phyloP scores from a whole-genome alignment of 2,329 filamentous ascomycete genomes.

The Leptographium galeiforme region DNA sequence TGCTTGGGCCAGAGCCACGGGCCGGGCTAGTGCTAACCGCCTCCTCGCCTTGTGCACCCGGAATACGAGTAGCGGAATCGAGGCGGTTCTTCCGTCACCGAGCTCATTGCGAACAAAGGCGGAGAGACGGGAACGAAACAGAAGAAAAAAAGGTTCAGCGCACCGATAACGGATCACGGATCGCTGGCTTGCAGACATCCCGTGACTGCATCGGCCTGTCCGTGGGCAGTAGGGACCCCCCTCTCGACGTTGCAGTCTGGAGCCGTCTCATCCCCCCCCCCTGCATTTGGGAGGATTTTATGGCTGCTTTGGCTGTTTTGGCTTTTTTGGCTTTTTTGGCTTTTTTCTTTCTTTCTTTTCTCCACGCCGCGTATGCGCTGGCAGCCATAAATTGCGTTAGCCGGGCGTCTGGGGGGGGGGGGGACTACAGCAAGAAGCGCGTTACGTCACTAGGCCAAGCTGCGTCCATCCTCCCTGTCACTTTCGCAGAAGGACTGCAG shows the following conservation, averaged over 20 bases:
- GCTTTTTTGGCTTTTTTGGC: too few species aligned
- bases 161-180: not conserved
- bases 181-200: not conserved
- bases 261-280: not conserved
- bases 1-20: slow-evolving; percentile 1
- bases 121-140: not conserved
- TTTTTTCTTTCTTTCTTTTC: not conserved
- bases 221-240: not conserved
- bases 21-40: not conserved
- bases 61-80: not conserved
- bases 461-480: not conserved
- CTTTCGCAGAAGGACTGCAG: not conserved
- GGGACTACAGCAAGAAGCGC: not conserved
- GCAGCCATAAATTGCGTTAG: slow-evolving; percentile 1
- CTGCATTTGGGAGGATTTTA: too few species aligned
- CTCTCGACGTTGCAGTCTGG: not conserved
- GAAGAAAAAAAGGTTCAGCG: not conserved
- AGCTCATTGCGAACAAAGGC: not conserved
- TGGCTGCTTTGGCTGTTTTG: too few species aligned
- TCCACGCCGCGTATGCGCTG: slow-evolving; percentile 1
- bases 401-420: not conserved
- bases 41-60: not conserved
- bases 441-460: not conserved
- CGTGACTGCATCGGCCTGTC: not conserved
- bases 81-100: not conserved